These are phyloP conservation scores for Annulohypoxylon nitens DNA, from an alignment of 495 filamentous ascomycete species.

Conservation along the genomic window DNA sequence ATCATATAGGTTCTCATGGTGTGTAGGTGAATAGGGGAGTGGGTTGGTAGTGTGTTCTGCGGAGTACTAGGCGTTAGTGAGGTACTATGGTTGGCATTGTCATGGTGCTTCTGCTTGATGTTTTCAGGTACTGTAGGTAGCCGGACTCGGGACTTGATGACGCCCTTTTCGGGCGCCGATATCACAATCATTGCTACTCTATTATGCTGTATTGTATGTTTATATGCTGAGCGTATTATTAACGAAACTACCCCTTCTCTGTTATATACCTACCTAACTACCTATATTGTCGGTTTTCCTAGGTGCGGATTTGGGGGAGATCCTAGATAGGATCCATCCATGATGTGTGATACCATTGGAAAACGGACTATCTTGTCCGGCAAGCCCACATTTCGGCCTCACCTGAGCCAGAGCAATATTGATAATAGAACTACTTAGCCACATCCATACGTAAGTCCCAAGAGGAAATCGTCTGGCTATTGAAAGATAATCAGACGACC, in stretches of 20 bases:
- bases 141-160: constrained; percentile 21
- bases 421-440: neutral
- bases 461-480: neutral
- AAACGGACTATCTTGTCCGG: neutral
- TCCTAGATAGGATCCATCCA: neutral
- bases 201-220: constrained; percentile 34
- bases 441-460: neutral
- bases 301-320: too few species aligned
- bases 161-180: constrained; percentile 16
- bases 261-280: neutral
- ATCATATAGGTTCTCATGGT: constrained; percentile 5
- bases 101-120: constrained; percentile 10
- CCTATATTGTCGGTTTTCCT: constrained; percentile 3
- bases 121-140: neutral
- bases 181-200: constrained; percentile 30
- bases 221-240: constrained; percentile 20
- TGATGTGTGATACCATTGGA: neutral
- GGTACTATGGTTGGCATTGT: constrained; percentile 20
- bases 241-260: constrained; percentile 35
- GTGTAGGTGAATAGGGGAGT: neutral
- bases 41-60: constrained; percentile 6
- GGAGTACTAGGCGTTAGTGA: constrained; percentile 28
- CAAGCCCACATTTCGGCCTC: neutral
- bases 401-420: neutral
- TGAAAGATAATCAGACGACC: constrained; percentile 10